Conservation (phyloP, 192 early-diverging fungal species). For the Backusella australiensis region DNA sequence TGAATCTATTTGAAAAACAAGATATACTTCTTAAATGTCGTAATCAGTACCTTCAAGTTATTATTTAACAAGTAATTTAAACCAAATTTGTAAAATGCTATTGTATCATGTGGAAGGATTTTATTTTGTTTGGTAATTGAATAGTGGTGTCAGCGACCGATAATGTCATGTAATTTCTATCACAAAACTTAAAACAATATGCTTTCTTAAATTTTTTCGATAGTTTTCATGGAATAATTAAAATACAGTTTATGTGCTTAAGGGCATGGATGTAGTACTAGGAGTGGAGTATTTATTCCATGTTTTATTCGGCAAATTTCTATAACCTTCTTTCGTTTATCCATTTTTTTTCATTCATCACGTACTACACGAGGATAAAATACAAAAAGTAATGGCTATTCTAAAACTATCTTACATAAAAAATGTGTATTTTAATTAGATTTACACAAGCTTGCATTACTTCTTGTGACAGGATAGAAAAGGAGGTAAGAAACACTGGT, state of each 20-base stretch:
- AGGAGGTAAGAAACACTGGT: neutral
- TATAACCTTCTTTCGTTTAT: neutral
- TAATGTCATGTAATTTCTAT: neutral
- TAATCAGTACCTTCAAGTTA: neutral
- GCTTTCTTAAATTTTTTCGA: neutral
- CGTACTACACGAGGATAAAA: neutral
- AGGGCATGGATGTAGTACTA: neutral
- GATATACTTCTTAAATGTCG: neutral
- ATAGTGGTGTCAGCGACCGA: neutral
- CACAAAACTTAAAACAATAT: neutral
- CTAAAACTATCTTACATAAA: slow-evolving; percentile 4
- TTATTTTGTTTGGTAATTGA: neutral
- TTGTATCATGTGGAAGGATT: neutral
- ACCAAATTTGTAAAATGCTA: neutral
- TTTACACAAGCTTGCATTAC: slow-evolving; percentile 7
- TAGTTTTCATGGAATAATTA: neutral
- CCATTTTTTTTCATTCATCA: neutral
- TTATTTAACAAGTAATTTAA: neutral
- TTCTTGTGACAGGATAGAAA: neutral
- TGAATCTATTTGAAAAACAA: neutral
- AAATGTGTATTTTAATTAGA: slow-evolving; percentile 6
- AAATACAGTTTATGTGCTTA: neutral
- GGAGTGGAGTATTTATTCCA: neutral
- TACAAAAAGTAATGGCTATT: neutral
- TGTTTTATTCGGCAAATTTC: neutral